Evolutionary conservation across 768 basidiomycete genomes (phyloP), one percentile per base, ranked within the genome.

Genomic region (Plicaturopsis crispa): DNA sequence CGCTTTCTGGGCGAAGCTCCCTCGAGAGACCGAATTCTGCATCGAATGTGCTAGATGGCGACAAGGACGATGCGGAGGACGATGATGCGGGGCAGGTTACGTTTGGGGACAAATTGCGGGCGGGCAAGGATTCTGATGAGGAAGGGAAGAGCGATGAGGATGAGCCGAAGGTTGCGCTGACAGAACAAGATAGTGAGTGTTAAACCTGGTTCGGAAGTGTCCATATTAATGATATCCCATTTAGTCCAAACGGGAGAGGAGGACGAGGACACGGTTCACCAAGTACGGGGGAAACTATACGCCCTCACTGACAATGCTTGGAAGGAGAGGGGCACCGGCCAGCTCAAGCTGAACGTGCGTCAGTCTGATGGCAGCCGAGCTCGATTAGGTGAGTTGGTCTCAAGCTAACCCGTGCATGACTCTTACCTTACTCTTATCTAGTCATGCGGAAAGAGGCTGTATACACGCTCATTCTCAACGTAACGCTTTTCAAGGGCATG

Each of bases 401-500:
- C 38, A 42, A 20, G 24, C 14, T 36, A 23, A 6, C 10, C 8
- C 11, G 8, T 33, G 42, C 21, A 13, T 35, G 32, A 55, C 20
- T 24, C 21, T 35, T 35, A 36, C 12, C 10, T 36, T 18, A 35
- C 37, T 14, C 17, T 34, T 26, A 23, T 41, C 3, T 48, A 88
- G 86, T 89, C 14, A 87, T 89, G 84, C 73, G 86, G 44, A 88
- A 87, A 55, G 86, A 89, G 49, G 86, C 84, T 0, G 85, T 88
- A 14, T 81, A 78, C 53, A 69, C 82, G 2, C 57, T 88, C 37
- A 52, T 89, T 40, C 65, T 89, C 31, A 89, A 89, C 48, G 73
- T 80, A 35, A 75, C 80, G 33, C 63, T 89, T 37, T 89, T 88
- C 67, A 64, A 66, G 48, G 86, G 86, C 22, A 89, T 89, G 84